phyloP scores from a whole-genome alignment of 2,329 filamentous ascomycete genomes.

The Periglandula ipomoeae region DNA sequence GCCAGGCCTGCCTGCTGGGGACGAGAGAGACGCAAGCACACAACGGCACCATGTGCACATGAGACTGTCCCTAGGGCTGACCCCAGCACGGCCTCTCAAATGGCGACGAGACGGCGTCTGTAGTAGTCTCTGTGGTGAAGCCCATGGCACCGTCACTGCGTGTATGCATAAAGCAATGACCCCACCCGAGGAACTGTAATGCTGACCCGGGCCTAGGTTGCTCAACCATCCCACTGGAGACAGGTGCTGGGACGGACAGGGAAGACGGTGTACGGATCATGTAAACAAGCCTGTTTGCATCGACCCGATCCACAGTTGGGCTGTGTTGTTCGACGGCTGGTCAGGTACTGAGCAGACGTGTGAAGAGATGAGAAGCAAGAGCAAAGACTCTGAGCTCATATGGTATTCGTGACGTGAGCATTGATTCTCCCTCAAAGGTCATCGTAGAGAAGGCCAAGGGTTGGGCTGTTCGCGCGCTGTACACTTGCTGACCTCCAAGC shows the following conservation, averaged over 20 bases:
- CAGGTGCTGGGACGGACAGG: no score
- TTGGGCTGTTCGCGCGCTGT: no score
- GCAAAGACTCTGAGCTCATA: no score
- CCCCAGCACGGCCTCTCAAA: background rate
- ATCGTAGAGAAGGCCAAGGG: no score
- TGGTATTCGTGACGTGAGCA: no score
- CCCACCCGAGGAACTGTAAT: background rate
- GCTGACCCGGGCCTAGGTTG: no score
- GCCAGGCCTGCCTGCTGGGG: background rate
- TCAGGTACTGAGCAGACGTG: background rate
- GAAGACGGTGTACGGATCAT: no score
- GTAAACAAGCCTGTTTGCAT: background rate
- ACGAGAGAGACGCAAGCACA: background rate
- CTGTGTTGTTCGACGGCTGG: conserved; percentile 2
- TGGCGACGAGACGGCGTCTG: background rate
- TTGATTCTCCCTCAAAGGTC: no score
- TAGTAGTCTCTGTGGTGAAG: background rate
- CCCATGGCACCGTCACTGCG: background rate
- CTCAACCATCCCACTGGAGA: no score
- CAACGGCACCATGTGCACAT: background rate
- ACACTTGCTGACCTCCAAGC: no score
- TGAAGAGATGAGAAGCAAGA: background rate
- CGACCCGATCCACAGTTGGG: conserved; percentile 9
- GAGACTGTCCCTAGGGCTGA: no score
- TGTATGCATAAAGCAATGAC: background rate